phyloP scores from a whole-genome alignment of 2,329 filamentous ascomycete genomes.

The Diaporthe caulivora region DNA sequence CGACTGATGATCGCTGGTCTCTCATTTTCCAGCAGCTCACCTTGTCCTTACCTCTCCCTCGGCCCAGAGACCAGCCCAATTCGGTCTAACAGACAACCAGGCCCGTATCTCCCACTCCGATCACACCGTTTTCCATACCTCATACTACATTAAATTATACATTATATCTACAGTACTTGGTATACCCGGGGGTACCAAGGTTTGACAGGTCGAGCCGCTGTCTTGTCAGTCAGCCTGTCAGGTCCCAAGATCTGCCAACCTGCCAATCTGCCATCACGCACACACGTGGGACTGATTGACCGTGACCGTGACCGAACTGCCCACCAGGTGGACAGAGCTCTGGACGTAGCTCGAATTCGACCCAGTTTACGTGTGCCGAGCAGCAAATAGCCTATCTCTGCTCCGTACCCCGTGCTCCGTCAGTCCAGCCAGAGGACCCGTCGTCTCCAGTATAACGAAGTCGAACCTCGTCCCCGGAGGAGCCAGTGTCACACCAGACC shows the following conservation, averaged over 20 bases:
- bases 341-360: neutral
- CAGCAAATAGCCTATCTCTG: no score
- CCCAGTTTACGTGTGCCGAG: neutral
- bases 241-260: conserved; percentile 4
- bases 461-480: conserved; percentile 14
- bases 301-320: neutral
- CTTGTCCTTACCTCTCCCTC: neutral
- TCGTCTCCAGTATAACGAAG: conserved; percentile 18
- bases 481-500: conserved; percentile 31
- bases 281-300: neutral
- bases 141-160: no score
- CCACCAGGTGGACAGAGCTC: neutral
- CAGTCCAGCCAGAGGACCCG: no score
- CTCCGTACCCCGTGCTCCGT: no score
- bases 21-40: conserved; percentile 5
- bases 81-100: neutral
- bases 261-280: neutral
- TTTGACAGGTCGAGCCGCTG: neutral
- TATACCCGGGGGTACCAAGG: neutral
- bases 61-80: neutral
- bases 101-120: no score
- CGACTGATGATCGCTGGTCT: neutral
- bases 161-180: no score
- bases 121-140: neutral
- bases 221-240: neutral